Base-by-base conservation (phyloP, 2,329 filamentous ascomycete species). In the Lasiodiplodia citricola region DNA sequence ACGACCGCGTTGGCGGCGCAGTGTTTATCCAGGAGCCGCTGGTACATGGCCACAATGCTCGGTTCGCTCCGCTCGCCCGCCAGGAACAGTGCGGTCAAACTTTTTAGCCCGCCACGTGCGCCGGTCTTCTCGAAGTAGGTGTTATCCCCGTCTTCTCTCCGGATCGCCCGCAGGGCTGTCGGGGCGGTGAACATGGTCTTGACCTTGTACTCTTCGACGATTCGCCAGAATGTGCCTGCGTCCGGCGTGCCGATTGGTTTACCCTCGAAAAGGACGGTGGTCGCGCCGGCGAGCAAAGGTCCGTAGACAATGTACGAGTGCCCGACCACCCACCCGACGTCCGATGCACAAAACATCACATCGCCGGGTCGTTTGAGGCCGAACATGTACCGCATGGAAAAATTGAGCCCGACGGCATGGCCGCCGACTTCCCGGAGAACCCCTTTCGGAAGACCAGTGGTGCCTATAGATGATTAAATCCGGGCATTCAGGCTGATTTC, bases 241-340 rank as follows among this genome's bases (percentile, higher is more conserved):
- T 97, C 90, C 0, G 94, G 94, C 0, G 94, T 97, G 4, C 94
- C 94, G 14, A 97, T 85, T 0, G 94, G 94, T 73, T 97, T 97
- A n/a, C 94, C 95, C 81, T 97, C 94, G 78, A 94, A 97, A 0
- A 97, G 84, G 1, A 97, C 88, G 0, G 93, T 97, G 1, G 94
- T 90, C 2, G 94, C 94, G 5, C 94, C 94, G 0, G 91, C 88
- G 1, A 97, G 87, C 6, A 98, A 87, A 14, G 94, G 94, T 4
- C 89, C 94, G 76, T 97, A 97, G 14, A 97, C 84, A 71, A 97
- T 97, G 77, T 96, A 97, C 6, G 89, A 91, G 76, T 94, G 89
- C 2, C 92, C 92, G 0, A 96, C 92, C 0, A 94, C 93, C 95
- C 94, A 97, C 38, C 94, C 95, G 68, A 97, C 95, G 75, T 98